Base-by-base conservation (phyloP, 2,329 filamentous ascomycete species). In the Diaporthe amygdali region DNA sequence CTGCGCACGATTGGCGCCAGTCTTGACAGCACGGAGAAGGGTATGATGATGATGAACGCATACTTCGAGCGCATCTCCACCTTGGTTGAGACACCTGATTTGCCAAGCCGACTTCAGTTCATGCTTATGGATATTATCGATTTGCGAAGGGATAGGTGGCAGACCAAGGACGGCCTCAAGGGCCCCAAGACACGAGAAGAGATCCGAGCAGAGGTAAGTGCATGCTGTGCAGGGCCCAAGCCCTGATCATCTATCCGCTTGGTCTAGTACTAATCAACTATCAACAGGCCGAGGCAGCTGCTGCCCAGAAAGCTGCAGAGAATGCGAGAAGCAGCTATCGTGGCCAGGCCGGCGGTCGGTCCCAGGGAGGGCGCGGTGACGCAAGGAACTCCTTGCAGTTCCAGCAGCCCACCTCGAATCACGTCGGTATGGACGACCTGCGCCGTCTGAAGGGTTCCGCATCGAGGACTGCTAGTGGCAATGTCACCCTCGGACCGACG, bases 61-160 rank as follows among this genome's bases (percentile, higher is more conserved):
- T 99, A 99, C 90, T 99, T 99, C 83, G 85, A 89, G 74, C 94
- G 96, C 74, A 98, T 99, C 77, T 88, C 93, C 77, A 88, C 86
- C 76, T 95, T 97, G 88, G 88, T 95, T 72, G 91, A 95, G 32
- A 91, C 94, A 72, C 92, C 92, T 15, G 92, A 93, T 39, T 88
- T 99, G 30, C 92, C 92, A 64, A 98, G 95, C 83, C 92, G 96
- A 86, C 88, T 98, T 76, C 91, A 90, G 80, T 99, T 98, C 85
- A 98, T 99, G 96, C 89, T 99, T 73, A 91, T 98, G 91, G 96
- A 99, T 80, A 90, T 97, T 69, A 81, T 97, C 70, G 96, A 99
- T 81, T 87, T 99, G 75, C 92, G 96, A 76, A 90, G 83, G 79
- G 85, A 87, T 66, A 87, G 89, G 80, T 99, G 96, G 96, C 83